Evolutionary conservation across 2,329 filamentous ascomycete species (phyloP), one percentile per base, ranked within the genome.

Genomic region (Aspergillus melleus): DNA sequence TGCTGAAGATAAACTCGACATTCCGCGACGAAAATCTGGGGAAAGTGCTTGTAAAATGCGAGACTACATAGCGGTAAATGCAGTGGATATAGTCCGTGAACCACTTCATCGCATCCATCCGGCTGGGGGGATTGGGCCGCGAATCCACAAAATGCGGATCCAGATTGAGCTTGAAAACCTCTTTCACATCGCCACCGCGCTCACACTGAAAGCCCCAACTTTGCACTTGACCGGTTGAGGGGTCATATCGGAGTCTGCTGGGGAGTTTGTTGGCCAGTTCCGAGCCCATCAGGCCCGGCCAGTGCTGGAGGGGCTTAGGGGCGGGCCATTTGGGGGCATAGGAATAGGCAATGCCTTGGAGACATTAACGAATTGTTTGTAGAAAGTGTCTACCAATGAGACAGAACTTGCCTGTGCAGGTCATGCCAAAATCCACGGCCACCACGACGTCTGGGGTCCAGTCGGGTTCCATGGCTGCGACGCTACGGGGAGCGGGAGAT

Each of bases 1-100:
- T 20, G 47, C 52, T 54, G 20, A 54, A 54, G 9, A 54, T 19
- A 46, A 54, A 54, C 52, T 54, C 52, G n/a, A 54, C 52, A n/a
- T 42, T 30, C 6, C 52, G 52, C 20, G 52, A 29, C 19, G 32
- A 19, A 30, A 54, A 54, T 12, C 52, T 30, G 11, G 52, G 52
- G 22, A 54, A 54, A 4, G 52, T 42, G 19, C 29, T 22, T 8
- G 52, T 1, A 26, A 42, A 54, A 29, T 54, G 19, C 16, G 52
- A 54, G 20, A 54, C 19, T 2, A 42, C 30, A 26, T 44, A 54
- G 12, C 19, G 20, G 19, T 54, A 54, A 6, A 54, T 36, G 30
- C 32, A 54, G 24, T 54, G 52, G 20, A 47, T 44, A 46, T 54
- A 54, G n/a, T 54, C 52, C 32, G 24, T 36, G 52, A 54, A 54